Conservation (phyloP, 495 filamentous ascomycete species). For the Chaetomidium leptoderma region DNA sequence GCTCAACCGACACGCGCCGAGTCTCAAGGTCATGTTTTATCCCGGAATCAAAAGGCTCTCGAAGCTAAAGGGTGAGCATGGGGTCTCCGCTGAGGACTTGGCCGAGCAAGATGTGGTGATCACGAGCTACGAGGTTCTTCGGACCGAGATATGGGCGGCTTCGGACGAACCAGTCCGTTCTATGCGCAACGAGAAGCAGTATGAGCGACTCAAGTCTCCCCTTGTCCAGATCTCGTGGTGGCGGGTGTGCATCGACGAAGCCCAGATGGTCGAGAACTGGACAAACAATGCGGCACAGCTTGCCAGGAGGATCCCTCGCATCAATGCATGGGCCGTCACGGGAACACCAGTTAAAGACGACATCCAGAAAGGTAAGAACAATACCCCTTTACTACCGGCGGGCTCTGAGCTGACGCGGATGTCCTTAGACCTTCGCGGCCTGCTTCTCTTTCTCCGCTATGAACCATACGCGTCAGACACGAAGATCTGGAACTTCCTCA, state of each 20-base stretch:
- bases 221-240: slow-evolving; percentile 81
- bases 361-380: slow-evolving; percentile 45
- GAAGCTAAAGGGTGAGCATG: slow-evolving; percentile 21
- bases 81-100: slow-evolving; percentile 48
- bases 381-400: too few species aligned
- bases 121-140: slow-evolving; percentile 78
- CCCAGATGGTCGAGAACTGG: slow-evolving; percentile 90
- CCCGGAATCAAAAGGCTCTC: slow-evolving; percentile 44
- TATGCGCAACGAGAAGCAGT: slow-evolving; percentile 62
- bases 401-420: slow-evolving; percentile 1
- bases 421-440: slow-evolving; percentile 56
- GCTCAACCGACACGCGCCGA: slow-evolving; percentile 56
- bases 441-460: slow-evolving; percentile 75
- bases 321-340: slow-evolving; percentile 89
- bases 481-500: slow-evolving; percentile 63
- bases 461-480: slow-evolving; percentile 63
- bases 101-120: slow-evolving; percentile 71
- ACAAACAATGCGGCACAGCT: slow-evolving; percentile 78
- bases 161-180: slow-evolving; percentile 58
- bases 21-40: slow-evolving; percentile 39
- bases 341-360: slow-evolving; percentile 84
- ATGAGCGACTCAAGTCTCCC: slow-evolving; percentile 66
- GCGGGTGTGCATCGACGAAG: slow-evolving; percentile 90
- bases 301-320: slow-evolving; percentile 71
- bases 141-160: slow-evolving; percentile 72